Base-by-base conservation (phyloP, 106 monocot genomes). In the Gastrodia elata region DNA sequence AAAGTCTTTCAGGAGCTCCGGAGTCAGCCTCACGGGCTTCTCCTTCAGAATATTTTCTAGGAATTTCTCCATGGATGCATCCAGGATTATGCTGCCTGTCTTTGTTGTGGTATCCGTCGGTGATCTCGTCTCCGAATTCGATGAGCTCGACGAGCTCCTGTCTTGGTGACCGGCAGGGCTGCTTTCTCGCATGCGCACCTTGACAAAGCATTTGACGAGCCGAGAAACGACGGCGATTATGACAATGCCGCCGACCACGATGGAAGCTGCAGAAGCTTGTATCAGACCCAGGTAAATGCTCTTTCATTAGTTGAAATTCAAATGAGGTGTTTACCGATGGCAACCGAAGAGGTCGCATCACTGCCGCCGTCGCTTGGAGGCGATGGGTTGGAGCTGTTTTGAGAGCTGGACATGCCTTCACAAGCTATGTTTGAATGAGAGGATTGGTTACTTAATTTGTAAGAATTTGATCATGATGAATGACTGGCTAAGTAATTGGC, bases 1-100 rank as follows among this genome's bases (percentile, higher is more conserved):
- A 49, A 43, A 72, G 6, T 49, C 72, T 33, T 14, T 52, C 26
- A 74, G 74, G 8, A 59, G 24, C 10, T 36, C 34, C 13, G 74
- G 52, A 26, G 74, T 74, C 38, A 74, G 61, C 36, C 74, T 57
- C 38, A 59, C 61, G 22, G 74, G 74, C 39, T 74, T 74, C 59
- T 74, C 74, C 58, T 36, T 74, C 8, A 30, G 26, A 35, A 74
- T 74, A 8, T 61, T 39, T 0, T 74, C 39, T 0, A 74, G 58
- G 25, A 74, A 59, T 10, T 38, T 74, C 33, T 74, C 74, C 8
- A 74, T 39, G 8, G 74, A 18, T 70, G 18, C 70, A 15, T 40
- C 6, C 28, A 26, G 39, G 38, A 26, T 5, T 2, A 26, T 25
- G 27, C 24, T 37, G 24, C n/a, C 16, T 41, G 20, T 42, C 6